Percentiles rank a stretch among this genome's conserved stretches.
These are phyloP conservation scores for Neopestalotiopsis sp. DNA, from an alignment of 2,329 filamentous ascomycete genomes.

Conservation along the genomic window DNA sequence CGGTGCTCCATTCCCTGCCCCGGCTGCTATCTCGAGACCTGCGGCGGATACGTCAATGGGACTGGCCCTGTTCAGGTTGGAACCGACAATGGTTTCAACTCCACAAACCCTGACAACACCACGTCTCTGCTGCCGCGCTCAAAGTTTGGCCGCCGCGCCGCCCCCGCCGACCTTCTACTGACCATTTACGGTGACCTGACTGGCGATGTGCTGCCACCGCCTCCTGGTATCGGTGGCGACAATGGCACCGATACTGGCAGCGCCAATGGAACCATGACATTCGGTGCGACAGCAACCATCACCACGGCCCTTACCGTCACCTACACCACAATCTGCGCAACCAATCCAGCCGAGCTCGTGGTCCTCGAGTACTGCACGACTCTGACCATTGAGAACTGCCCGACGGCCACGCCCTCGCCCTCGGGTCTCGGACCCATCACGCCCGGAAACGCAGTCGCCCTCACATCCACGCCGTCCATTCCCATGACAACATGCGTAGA, in stretches of 20 bases:
- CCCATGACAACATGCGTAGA: conserved; percentile 36
- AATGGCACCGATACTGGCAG: conserved; percentile 20
- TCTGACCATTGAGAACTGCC: conserved; percentile 34
- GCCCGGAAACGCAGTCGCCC: not conserved
- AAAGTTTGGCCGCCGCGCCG: conserved; percentile 32
- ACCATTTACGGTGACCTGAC: conserved; percentile 48
- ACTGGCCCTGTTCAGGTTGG: not conserved
- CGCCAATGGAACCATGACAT: not conserved
- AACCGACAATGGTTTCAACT: conserved; percentile 12
- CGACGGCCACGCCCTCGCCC: conserved; percentile 22
- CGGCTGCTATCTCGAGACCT: conserved; percentile 44
- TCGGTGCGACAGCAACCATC: conserved; percentile 10
- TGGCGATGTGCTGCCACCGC: conserved; percentile 34
- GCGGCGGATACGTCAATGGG: conserved; percentile 42
- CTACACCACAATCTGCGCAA: conserved; percentile 40
- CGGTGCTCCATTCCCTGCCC: conserved; percentile 47
- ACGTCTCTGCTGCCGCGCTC: conserved; percentile 19
- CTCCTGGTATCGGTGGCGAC: conserved; percentile 39
- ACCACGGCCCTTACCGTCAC: conserved; percentile 36
- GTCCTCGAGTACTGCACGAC: conserved; percentile 39
- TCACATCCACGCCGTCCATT: conserved; percentile 15
- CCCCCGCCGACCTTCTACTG: conserved; percentile 39
- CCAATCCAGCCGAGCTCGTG: conserved; percentile 38
- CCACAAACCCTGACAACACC: conserved; percentile 15
- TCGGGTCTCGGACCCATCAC: not conserved